A percentile compares a stretch with the other conserved stretches of the same genome.
Conservation (phyloP, 2,329 filamentous ascomycete species). For the Calycina herbarum region DNA sequence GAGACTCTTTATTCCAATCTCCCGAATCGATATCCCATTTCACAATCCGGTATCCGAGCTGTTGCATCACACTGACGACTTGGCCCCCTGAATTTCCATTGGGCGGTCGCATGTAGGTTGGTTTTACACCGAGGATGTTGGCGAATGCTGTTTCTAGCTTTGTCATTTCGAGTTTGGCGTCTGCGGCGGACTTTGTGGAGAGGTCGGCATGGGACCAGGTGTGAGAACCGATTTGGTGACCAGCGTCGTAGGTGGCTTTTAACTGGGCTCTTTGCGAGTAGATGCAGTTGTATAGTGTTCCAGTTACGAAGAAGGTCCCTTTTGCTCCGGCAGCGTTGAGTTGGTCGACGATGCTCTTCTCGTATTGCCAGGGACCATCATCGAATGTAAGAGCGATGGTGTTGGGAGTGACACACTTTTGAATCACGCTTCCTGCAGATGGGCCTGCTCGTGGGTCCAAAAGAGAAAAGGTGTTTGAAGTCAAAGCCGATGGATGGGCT, state of each 20-base stretch:
- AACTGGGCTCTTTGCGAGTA: slow-evolving; percentile 14
- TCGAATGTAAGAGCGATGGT: slow-evolving; percentile 66
- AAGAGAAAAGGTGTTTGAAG: not conserved
- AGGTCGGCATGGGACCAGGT: slow-evolving; percentile 52
- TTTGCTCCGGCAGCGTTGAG: slow-evolving; percentile 56
- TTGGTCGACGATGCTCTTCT: slow-evolving; percentile 59
- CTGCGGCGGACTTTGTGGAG: slow-evolving; percentile 42
- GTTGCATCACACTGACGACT: slow-evolving; percentile 10
- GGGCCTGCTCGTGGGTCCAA: slow-evolving; percentile 7
- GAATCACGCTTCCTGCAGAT: slow-evolving; percentile 13
- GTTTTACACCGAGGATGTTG: slow-evolving; percentile 52
- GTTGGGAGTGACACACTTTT: slow-evolving; percentile 49
- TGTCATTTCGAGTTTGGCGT: slow-evolving; percentile 46
- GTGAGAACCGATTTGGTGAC: slow-evolving; percentile 60
- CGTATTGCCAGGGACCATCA: slow-evolving; percentile 63
- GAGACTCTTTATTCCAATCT: slow-evolving; percentile 17
- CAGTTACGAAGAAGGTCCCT: slow-evolving; percentile 54
- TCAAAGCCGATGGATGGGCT: not conserved
- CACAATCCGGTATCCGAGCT: slow-evolving; percentile 15
- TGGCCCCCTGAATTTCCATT: slow-evolving; percentile 30
- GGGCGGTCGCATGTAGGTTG: slow-evolving; percentile 51
- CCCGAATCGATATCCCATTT: slow-evolving; percentile 20
- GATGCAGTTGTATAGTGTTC: slow-evolving; percentile 17
- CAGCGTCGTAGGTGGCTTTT: slow-evolving; percentile 39
- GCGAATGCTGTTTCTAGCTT: slow-evolving; percentile 45